A percentile compares a stretch with the other conserved stretches of the same genome.
Evolutionary conservation across 768 basidiomycete genomes (phyloP).

Genomic region (Kwoniella newhampshirensis): DNA sequence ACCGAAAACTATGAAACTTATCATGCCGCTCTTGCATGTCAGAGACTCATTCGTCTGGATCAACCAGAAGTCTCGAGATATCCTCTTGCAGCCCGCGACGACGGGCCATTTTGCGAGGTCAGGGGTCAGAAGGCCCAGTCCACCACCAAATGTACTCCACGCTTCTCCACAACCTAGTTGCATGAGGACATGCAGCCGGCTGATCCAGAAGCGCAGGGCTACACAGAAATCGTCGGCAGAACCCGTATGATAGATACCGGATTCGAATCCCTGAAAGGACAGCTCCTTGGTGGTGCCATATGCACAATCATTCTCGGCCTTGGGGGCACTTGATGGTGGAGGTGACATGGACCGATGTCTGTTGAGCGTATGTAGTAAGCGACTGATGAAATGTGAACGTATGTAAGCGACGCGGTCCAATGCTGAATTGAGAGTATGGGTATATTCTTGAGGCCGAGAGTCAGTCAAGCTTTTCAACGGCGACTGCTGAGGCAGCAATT

Average conservation of each 20-base stretch:
- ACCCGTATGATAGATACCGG: conserved; percentile 7
- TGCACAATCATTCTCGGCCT: not conserved
- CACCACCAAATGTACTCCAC: conserved; percentile 24
- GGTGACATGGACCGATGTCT: not conserved
- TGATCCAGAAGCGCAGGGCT: conserved; percentile 32
- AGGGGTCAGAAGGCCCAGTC: conserved; percentile 19
- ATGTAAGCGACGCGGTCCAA: conserved; percentile 6
- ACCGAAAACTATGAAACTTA: conserved; percentile 10
- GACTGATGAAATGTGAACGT: conserved; percentile 14
- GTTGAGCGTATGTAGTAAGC: not conserved
- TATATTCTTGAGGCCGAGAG: not conserved
- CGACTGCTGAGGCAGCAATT: too few species aligned
- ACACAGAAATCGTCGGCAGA: conserved; percentile 12
- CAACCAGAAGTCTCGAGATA: conserved; percentile 24
- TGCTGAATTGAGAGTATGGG: not conserved
- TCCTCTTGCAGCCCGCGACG: conserved; percentile 11
- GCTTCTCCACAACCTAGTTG: conserved; percentile 25
- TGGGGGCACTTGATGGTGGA: too few species aligned
- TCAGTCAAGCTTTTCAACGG: too few species aligned
- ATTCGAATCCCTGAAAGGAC: conserved; percentile 23
- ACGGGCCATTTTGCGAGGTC: conserved; percentile 29
- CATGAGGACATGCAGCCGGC: conserved; percentile 22
- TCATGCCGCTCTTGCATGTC: not conserved
- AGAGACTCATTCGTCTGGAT: conserved; percentile 11
- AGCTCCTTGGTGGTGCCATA: not conserved